Evolutionary conservation across 2,329 filamentous ascomycete genomes (phyloP).

Genomic region (Fusarium luffae): DNA sequence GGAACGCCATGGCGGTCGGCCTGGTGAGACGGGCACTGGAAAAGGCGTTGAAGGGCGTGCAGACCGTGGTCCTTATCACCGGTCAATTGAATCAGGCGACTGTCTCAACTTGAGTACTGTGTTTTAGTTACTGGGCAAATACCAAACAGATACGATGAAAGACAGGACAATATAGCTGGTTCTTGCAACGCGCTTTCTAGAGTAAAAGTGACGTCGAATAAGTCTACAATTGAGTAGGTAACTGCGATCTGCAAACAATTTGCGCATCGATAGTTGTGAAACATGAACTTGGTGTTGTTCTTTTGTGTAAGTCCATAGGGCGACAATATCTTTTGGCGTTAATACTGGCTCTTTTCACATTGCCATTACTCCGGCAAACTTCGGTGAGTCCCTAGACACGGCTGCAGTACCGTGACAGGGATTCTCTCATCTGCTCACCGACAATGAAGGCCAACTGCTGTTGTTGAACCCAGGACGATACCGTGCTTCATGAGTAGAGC

Average conservation of each 20-base stretch:
- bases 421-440: background rate
- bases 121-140: background rate
- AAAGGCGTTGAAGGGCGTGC: slow-evolving; percentile 17
- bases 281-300: background rate
- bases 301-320: background rate
- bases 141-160: background rate
- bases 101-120: slow-evolving; percentile 10
- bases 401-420: background rate
- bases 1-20: slow-evolving; percentile 1
- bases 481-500: background rate
- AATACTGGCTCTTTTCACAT: background rate
- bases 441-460: background rate
- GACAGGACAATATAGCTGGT: background rate
- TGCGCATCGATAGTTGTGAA: background rate
- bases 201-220: background rate
- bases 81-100: slow-evolving; percentile 21
- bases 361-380: background rate
- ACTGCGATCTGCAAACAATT: background rate
- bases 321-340: background rate
- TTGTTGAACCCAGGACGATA: background rate
- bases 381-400: background rate
- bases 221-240: background rate
- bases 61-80: slow-evolving; percentile 4
- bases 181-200: background rate
- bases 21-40: slow-evolving; percentile 10